Percentiles rank a stretch among this genome's conserved stretches.
Evolutionary conservation across 202 grass and related monocot genomes (phyloP).

Genomic region (Setaria italica): DNA sequence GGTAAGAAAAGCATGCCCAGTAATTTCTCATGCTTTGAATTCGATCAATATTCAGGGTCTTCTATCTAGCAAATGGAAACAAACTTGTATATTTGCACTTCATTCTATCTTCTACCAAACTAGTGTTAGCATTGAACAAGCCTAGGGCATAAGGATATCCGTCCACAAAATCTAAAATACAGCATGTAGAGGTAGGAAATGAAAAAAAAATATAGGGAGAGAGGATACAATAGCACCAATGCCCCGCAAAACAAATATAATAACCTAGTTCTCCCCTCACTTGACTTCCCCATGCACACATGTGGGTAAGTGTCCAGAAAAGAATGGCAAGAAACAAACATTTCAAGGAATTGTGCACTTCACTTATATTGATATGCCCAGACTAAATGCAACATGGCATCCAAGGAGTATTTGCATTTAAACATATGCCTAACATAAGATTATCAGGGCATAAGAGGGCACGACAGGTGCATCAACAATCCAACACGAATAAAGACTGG

Average conservation of each 20-base stretch:
- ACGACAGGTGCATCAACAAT: conserved; percentile 1
- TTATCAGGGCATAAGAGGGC: background rate
- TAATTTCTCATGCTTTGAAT: background rate
- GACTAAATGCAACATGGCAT: background rate
- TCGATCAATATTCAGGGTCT: too few relatives aligned
- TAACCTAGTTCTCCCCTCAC: background rate
- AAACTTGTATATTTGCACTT: conserved; percentile 1
- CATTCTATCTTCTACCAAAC: conserved; percentile 24
- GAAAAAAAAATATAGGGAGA: background rate
- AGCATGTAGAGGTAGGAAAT: background rate
- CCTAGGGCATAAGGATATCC: conserved; percentile 4
- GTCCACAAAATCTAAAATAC: conserved; percentile 4
- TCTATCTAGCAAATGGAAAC: conserved; percentile 4
- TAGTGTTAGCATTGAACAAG: conserved; percentile 6
- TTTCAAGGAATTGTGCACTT: conserved; percentile 3
- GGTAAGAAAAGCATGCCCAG: conserved; percentile 10
- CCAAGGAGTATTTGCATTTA: background rate
- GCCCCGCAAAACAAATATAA: background rate
- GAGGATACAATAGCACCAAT: background rate
- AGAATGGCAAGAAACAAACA: background rate
- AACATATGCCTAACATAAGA: conserved; percentile 10
- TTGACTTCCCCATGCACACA: background rate
- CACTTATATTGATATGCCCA: background rate
- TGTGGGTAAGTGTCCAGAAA: background rate
- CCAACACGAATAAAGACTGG: background rate